These are phyloP conservation scores for Harringtonia aguacate DNA, from an alignment of 2,329 filamentous ascomycete genomes.

Conservation along the genomic window DNA sequence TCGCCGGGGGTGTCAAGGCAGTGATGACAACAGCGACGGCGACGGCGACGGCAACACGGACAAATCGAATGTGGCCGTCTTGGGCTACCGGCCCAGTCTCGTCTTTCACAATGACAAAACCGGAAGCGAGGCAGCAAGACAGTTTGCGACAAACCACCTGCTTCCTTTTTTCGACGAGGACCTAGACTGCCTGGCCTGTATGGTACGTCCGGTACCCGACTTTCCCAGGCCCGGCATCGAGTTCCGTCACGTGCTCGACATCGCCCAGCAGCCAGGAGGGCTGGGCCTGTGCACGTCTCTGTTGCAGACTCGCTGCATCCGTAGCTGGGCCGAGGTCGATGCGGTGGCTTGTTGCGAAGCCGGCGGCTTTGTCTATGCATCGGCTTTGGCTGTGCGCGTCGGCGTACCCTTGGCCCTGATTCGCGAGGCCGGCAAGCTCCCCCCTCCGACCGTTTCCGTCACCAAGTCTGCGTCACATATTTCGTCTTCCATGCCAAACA, in stretches of 20 bases:
- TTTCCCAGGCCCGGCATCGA: slow-evolving; percentile 40
- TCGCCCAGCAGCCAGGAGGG: slow-evolving; percentile 39
- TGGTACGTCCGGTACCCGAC: slow-evolving; percentile 36
- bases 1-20: slow-evolving; percentile 2
- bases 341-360: slow-evolving; percentile 42
- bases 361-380: slow-evolving; percentile 45
- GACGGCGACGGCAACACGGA: not conserved
- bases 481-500: slow-evolving; percentile 24
- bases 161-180: slow-evolving; percentile 35
- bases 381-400: slow-evolving; percentile 32
- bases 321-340: slow-evolving; percentile 30
- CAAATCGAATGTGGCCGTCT: too few species aligned
- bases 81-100: not conserved
- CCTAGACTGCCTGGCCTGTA: slow-evolving; percentile 32
- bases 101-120: slow-evolving; percentile 1
- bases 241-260: slow-evolving; percentile 49
- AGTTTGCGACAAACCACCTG: slow-evolving; percentile 30
- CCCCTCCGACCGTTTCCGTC: slow-evolving; percentile 41
- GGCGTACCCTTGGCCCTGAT: slow-evolving; percentile 35
- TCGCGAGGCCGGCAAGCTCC: slow-evolving; percentile 47
- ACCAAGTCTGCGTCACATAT: slow-evolving; percentile 26
- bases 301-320: slow-evolving; percentile 27
- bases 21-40: not conserved
- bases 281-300: slow-evolving; percentile 39
- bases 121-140: slow-evolving; percentile 25